These are phyloP conservation scores for Microascus cirrosus DNA, from an alignment of 2,329 filamentous ascomycete species.

Conservation along the genomic window DNA sequence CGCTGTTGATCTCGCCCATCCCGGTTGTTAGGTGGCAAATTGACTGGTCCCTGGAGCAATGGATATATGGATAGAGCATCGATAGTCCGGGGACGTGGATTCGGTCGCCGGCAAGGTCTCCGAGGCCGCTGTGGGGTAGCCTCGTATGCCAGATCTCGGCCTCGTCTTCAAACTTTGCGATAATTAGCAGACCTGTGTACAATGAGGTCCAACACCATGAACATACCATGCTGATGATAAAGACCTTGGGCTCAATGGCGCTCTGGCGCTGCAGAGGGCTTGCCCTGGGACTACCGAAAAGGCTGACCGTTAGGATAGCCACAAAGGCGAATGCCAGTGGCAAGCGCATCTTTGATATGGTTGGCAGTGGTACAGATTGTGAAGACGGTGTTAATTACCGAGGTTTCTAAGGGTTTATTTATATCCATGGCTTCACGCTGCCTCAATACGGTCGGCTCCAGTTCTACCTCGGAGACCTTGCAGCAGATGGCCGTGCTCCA, in stretches of 20 bases:
- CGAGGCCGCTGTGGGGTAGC: conserved; percentile 30
- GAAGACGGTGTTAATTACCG: background rate
- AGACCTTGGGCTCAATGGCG: conserved; percentile 42
- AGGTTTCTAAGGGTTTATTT: background rate
- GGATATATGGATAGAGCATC: conserved; percentile 51
- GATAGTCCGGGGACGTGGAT: conserved; percentile 52
- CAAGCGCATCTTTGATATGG: background rate
- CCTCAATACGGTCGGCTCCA: background rate
- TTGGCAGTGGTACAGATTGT: background rate
- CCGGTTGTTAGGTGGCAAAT: conserved; percentile 62
- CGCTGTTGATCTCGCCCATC: conserved; percentile 66
- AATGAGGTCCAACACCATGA: background rate
- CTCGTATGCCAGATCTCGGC: conserved; percentile 50
- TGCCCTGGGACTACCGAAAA: background rate
- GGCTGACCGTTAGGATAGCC: conserved; percentile 2
- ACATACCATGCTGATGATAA: conserved; percentile 51
- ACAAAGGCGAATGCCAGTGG: background rate
- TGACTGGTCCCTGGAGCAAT: conserved; percentile 48
- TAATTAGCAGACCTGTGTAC: conserved; percentile 4
- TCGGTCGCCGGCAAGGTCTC: conserved; percentile 43
- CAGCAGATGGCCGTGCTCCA: background rate
- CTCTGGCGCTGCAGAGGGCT: background rate
- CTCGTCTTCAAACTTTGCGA: conserved; percentile 48
- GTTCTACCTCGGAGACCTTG: background rate
- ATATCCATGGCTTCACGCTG: background rate